These are phyloP conservation scores for Chloris gayana DNA, from an alignment of 176 grass and related monocot species.

Conservation along the genomic window DNA sequence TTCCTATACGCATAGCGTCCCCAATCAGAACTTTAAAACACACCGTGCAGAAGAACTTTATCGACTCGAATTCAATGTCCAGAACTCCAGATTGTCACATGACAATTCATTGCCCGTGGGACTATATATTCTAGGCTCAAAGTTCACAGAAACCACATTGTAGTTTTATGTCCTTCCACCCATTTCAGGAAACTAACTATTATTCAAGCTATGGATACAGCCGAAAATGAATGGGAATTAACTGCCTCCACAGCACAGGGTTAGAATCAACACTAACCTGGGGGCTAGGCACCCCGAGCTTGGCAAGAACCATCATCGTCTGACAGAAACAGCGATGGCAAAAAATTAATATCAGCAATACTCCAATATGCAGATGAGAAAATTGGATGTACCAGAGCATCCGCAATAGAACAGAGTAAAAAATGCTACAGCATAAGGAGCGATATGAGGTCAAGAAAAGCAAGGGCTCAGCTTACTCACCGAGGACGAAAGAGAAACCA, in stretches of 20 bases:
- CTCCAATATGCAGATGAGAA: neutral
- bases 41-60: neutral
- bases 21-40: neutral
- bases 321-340: neutral
- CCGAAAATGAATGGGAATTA: neutral
- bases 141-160: neutral
- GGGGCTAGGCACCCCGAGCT: neutral
- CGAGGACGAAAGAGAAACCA: neutral
- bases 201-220: neutral
- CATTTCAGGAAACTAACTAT: neutral
- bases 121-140: neutral
- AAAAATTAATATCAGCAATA: neutral
- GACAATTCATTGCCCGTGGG: neutral
- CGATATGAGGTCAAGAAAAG: neutral
- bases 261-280: neutral
- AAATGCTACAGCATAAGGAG: neutral
- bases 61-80: too few relatives aligned
- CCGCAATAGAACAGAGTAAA: neutral
- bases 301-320: slow-evolving; percentile 12
- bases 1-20: neutral
- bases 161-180: neutral
- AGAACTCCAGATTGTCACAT: neutral
- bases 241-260: neutral
- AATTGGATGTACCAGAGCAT: neutral
- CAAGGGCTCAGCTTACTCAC: neutral